These are phyloP conservation scores for Cyclotella distinguenda DNA, from an alignment of 108 stramenopile species.

Conservation along the genomic window DNA sequence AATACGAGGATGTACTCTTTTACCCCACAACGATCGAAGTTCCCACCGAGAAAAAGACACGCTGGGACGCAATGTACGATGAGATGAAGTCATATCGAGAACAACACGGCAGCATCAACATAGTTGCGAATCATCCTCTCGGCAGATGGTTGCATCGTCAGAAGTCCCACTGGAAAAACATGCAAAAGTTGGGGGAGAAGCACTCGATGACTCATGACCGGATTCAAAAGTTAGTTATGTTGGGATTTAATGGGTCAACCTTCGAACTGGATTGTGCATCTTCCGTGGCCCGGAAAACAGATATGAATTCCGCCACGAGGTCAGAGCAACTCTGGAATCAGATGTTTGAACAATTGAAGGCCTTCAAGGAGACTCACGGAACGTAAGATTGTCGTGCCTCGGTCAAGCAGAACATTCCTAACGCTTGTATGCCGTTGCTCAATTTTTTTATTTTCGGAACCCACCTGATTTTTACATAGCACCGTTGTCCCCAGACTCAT, in stretches of 20 bases:
- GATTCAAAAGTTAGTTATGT: background rate
- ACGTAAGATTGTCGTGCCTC: background rate
- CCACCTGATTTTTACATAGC: background rate
- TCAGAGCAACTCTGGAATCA: background rate
- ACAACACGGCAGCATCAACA: background rate
- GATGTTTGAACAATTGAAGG: conserved; percentile 3
- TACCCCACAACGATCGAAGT: background rate
- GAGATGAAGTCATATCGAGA: background rate
- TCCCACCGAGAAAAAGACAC: background rate
- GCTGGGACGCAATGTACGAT: conserved; percentile 4
- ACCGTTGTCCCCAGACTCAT: conserved; percentile 7
- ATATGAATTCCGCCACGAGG: background rate
- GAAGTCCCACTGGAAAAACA: conserved; percentile 3
- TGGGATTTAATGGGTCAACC: background rate
- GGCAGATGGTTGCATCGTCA: background rate
- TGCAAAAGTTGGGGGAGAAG: background rate
- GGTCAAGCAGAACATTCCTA: no score
- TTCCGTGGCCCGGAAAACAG: background rate
- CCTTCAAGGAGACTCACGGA: conserved; percentile 2
- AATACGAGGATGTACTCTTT: background rate
- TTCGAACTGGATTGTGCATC: background rate
- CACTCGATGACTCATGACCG: background rate
- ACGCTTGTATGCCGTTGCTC: background rate
- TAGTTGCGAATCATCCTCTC: background rate
- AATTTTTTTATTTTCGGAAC: background rate